Conservation (phyloP, 1,284 basidiomycete species). For the Phylloboletellus chloephorus region DNA sequence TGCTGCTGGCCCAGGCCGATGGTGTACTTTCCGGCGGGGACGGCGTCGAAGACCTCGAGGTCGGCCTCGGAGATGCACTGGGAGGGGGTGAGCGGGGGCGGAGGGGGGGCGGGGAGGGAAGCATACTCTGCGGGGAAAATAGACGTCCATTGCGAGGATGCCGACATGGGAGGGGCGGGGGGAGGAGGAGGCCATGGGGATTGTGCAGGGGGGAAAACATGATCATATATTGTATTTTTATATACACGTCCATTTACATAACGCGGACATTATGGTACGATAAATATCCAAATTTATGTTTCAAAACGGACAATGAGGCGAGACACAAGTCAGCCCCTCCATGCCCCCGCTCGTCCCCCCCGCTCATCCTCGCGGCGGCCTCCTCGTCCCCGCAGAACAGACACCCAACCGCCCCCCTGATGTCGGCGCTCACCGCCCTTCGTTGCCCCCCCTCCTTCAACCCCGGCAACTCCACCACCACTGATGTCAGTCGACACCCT, state of each 20-base stretch:
- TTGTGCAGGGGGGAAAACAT: too few species aligned
- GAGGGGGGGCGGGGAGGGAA: constrained; percentile 20
- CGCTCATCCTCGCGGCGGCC: too few species aligned
- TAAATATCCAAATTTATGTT: constrained; percentile 27
- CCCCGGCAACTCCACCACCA: too few species aligned
- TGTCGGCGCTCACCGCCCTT: too few species aligned
- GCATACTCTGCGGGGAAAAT: constrained; percentile 86
- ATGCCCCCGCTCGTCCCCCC: too few species aligned
- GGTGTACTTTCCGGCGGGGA: constrained; percentile 96
- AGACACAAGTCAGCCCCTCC: too few species aligned
- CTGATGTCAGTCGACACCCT: constrained; percentile 6
- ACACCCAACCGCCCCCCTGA: too few species aligned
- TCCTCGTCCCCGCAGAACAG: too few species aligned
- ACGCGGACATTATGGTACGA: constrained; percentile 31
- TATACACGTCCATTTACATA: constrained; percentile 27
- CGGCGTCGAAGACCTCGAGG: constrained; percentile 94
- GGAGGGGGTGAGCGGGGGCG: constrained; percentile 8
- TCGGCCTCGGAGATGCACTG: constrained; percentile 94
- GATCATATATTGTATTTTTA: too few species aligned
- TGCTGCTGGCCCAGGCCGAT: constrained; percentile 97
- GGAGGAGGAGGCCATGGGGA: constrained; percentile 12
- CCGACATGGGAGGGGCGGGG: constrained; percentile 86
- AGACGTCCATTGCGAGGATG: constrained; percentile 88
- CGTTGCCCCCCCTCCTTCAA: too few species aligned
- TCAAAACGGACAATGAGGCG: too few species aligned